Base-by-base conservation (phyloP, 1,284 basidiomycete species). In the Apiotrichum akiyoshidainum region DNA sequence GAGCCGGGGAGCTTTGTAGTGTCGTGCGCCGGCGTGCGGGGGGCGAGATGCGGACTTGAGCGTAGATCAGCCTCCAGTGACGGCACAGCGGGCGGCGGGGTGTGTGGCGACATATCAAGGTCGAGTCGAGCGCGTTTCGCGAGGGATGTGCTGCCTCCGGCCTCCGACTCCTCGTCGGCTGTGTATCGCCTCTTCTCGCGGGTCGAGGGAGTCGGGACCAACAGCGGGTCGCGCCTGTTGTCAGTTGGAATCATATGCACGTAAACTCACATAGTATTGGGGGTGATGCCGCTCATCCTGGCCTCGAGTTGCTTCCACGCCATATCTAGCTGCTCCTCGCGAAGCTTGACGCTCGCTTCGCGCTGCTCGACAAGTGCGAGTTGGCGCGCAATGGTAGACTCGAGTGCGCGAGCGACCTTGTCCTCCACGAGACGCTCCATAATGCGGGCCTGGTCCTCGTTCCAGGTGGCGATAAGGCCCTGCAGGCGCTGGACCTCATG, bases 271-370 rank as follows among this genome's bases (percentile, higher is more conserved):
- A 6, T 2, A 37, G 12, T 11, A 16, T 6, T 37, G 37, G 42
- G 19, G n/a, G 9, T 11, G 19, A 11, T 11, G 11, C 9, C 13
- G 17, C 16, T 10, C n/a, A 48, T n/a, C 34, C 8, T 50, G 5
- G 12, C 11, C 19, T 50, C 48, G 6, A 33, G 45, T 33, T 46
- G 58, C n/a, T 21, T 21, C 55, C 52, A 47, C 5, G 54, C 54
- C 0, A 10, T 42, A 7, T 53, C 49, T 1, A 71, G 48, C 35
- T 57, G 53, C 13, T 61, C 52, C 52, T 69, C 64, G n/a, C 68
- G 55, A 6, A 59, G 55, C 31, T 58, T 44, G 31, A 73, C 45
- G 10, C 41, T 33, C 37, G 57, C 53, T 40, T 58, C 62, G 55
- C 66, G 53, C 22, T 56, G 26, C 33, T 59, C 54, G 13, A 62